phyloP scores from a whole-genome alignment of 1,139 yeast genomes.

The Hemisphaericaspora xylofermentans region DNA sequence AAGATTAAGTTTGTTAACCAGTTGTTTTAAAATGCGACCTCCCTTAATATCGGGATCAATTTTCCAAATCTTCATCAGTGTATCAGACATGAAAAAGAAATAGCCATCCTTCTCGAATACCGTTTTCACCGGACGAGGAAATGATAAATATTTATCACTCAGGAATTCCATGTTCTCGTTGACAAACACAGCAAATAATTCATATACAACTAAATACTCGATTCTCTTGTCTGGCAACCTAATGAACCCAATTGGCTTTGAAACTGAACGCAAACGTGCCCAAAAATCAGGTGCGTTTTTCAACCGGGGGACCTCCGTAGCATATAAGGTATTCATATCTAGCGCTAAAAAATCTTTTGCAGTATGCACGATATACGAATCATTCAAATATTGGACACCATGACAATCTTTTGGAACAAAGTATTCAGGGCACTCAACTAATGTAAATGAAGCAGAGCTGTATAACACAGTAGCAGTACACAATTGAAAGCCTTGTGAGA shows the following conservation, averaged over 20 bases:
- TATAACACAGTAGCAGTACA: neutral
- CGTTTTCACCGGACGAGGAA: neutral
- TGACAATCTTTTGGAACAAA: neutral
- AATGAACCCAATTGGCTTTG: neutral
- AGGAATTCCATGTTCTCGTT: neutral
- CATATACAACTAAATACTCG: neutral
- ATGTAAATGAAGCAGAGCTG: neutral
- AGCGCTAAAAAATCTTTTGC: neutral
- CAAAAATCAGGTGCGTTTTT: neutral
- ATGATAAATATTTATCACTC: neutral
- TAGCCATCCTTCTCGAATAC: slow-evolving; percentile 1
- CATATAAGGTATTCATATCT: neutral
- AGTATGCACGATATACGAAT: neutral
- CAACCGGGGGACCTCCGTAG: neutral
- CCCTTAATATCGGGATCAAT: neutral
- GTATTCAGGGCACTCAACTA: neutral
- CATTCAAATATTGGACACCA: neutral
- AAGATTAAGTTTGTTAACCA: neutral
- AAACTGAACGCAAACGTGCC: neutral
- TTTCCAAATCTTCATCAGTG: neutral
- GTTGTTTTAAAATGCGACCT: neutral
- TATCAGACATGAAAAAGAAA: neutral
- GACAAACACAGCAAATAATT: neutral
- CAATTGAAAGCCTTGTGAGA: neutral
- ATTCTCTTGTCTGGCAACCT: neutral